These are phyloP conservation scores for Globisporangium perplexum DNA, from an alignment of 352 stramenopile genomes.

Conservation along the genomic window DNA sequence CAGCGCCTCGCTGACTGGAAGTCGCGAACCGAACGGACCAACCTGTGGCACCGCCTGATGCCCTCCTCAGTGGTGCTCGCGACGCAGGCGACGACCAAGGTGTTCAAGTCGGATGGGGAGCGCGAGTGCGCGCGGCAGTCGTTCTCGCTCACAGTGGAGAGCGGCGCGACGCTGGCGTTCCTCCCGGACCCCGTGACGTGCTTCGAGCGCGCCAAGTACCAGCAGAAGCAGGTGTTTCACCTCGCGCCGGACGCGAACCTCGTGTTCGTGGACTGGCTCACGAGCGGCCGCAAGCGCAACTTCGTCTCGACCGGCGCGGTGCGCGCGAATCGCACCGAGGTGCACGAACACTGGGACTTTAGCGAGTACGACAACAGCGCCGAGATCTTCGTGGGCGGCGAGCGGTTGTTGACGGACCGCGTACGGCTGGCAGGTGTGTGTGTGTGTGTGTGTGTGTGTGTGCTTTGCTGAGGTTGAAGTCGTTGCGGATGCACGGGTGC, in stretches of 20 bases:
- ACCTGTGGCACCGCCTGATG: no score
- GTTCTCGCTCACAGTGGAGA: conserved; percentile 42
- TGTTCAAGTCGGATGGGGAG: conserved; percentile 65
- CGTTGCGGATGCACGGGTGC: background rate
- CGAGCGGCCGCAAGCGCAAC: conserved; percentile 78
- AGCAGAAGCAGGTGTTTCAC: conserved; percentile 57
- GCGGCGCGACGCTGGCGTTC: conserved; percentile 59
- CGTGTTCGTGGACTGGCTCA: conserved; percentile 84
- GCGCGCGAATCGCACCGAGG: conserved; percentile 55
- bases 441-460: background rate
- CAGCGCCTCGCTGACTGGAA: background rate
- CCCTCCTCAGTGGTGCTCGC: conserved; percentile 48
- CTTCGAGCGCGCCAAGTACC: conserved; percentile 67
- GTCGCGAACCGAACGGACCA: no score
- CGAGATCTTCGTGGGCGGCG: conserved; percentile 49
- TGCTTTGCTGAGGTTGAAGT: background rate
- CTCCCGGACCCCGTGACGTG: conserved; percentile 78
- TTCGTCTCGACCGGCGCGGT: conserved; percentile 58
- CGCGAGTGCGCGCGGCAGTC: conserved; percentile 44
- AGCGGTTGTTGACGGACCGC: conserved; percentile 58
- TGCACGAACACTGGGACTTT: conserved; percentile 77
- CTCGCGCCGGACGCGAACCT: conserved; percentile 44
- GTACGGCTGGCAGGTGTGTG: conserved; percentile 51
- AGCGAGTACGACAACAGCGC: conserved; percentile 61
- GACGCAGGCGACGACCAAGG: conserved; percentile 85